Conservation (phyloP, 306 rosid genomes). For the Vigna nakashimae region DNA sequence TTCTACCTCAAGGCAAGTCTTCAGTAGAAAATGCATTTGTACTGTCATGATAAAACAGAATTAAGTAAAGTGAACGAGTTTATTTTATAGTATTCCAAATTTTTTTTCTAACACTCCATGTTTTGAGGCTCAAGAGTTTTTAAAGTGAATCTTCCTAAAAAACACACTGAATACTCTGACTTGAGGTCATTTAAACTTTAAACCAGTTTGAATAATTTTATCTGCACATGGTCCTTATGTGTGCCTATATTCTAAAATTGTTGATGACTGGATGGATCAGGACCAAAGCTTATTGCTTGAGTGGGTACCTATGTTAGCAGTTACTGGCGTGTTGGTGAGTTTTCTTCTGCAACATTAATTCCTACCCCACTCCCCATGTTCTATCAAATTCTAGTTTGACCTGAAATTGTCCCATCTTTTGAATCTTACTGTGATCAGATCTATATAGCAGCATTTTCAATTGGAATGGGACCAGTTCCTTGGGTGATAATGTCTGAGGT, state of each 20-base stretch:
- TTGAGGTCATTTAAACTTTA: too few relatives aligned
- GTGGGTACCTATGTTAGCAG: constrained; percentile 58
- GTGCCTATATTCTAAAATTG: constrained; percentile 20
- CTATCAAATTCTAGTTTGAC: neutral
- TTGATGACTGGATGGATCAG: constrained; percentile 44
- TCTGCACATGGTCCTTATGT: neutral
- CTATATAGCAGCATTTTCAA: constrained; percentile 69
- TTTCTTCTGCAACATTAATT: constrained; percentile 8
- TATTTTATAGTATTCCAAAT: too few relatives aligned
- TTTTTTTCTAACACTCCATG: too few relatives aligned
- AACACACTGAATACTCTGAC: too few relatives aligned
- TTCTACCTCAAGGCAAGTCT: constrained; percentile 62
- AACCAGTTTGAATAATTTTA: neutral
- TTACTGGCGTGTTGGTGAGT: constrained; percentile 79
- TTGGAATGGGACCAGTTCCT: constrained; percentile 87
- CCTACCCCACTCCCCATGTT: too few relatives aligned
- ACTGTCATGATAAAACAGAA: too few relatives aligned
- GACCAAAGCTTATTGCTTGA: constrained; percentile 51
- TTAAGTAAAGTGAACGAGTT: too few relatives aligned
- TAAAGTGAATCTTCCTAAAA: too few relatives aligned
- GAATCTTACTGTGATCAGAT: constrained; percentile 54
- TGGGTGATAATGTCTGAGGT: constrained; percentile 98
- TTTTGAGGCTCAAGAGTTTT: too few relatives aligned
- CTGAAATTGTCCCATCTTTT: constrained; percentile 23
- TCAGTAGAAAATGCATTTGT: neutral